Conservation (phyloP, 805 yeast species). For the Lachancea meyersii region DNA sequence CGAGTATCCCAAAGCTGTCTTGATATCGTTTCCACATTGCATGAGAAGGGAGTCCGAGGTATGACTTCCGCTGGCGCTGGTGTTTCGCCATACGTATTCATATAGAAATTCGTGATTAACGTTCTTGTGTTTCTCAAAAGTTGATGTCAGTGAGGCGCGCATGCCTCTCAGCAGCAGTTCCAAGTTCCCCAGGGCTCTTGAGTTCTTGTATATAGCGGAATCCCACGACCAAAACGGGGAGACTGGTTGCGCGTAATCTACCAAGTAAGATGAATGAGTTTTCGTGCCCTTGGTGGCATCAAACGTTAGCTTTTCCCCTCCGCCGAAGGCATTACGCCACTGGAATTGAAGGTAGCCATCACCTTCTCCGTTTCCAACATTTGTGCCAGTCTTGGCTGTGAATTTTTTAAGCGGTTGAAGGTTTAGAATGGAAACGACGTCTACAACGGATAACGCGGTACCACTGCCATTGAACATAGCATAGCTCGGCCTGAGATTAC, state of each 20-base stretch:
- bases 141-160: conserved; percentile 20
- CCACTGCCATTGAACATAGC: conserved; percentile 5
- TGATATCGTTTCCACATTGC: conserved; percentile 57
- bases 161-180: conserved; percentile 46
- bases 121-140: conserved; percentile 14
- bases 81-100: conserved; percentile 42
- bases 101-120: conserved; percentile 45
- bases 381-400: conserved; percentile 87
- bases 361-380: conserved; percentile 95
- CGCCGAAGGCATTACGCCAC: conserved; percentile 54
- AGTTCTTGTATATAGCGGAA: conserved; percentile 43
- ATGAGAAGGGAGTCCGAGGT: conserved; percentile 53
- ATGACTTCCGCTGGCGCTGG: conserved; percentile 35
- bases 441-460: conserved; percentile 16
- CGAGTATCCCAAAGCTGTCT: conserved; percentile 45
- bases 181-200: conserved; percentile 48
- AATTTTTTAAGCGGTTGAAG: conserved; percentile 58
- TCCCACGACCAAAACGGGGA: conserved; percentile 49
- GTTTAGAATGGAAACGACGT: conserved; percentile 30
- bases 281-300: conserved; percentile 58
- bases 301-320: conserved; percentile 55
- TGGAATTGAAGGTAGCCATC: conserved; percentile 83
- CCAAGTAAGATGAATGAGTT: conserved; percentile 48
- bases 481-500: conserved; percentile 9
- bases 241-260: conserved; percentile 47